Evolutionary conservation across 164 flowering plant genomes (phyloP).

Genomic region (Platanus orientalis): DNA sequence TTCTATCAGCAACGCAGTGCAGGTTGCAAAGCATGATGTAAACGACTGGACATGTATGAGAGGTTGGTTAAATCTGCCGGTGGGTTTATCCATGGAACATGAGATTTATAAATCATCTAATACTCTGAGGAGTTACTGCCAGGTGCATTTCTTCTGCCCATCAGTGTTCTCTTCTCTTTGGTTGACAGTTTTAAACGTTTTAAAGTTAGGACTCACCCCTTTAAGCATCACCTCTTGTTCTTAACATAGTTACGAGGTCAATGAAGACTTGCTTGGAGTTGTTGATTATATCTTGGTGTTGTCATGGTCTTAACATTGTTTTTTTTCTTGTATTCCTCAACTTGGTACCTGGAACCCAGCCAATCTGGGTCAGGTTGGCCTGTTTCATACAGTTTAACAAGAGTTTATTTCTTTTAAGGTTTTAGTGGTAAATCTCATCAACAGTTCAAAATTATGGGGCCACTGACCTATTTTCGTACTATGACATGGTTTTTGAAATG

Average conservation of each 20-base stretch:
- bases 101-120: slow-evolving; percentile 82
- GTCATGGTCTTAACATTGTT: no score
- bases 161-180: not conserved
- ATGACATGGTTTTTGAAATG: slow-evolving; percentile 10
- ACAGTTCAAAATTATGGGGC: not conserved
- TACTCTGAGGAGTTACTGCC: slow-evolving; percentile 67
- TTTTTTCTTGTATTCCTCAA: no score
- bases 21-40: slow-evolving; percentile 88
- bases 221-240: no score
- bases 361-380: not conserved
- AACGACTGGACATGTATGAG: slow-evolving; percentile 81
- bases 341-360: not conserved
- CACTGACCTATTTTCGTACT: not conserved
- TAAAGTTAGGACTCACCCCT: no score
- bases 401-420: no score
- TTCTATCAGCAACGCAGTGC: slow-evolving; percentile 80
- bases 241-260: not conserved
- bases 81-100: slow-evolving; percentile 88
- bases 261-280: no score
- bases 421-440: not conserved
- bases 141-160: slow-evolving; percentile 37
- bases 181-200: no score
- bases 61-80: slow-evolving; percentile 90
- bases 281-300: no score
- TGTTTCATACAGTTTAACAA: not conserved